Conservation (phyloP, 495 filamentous ascomycete species). For the Trichoderma reesei region DNA sequence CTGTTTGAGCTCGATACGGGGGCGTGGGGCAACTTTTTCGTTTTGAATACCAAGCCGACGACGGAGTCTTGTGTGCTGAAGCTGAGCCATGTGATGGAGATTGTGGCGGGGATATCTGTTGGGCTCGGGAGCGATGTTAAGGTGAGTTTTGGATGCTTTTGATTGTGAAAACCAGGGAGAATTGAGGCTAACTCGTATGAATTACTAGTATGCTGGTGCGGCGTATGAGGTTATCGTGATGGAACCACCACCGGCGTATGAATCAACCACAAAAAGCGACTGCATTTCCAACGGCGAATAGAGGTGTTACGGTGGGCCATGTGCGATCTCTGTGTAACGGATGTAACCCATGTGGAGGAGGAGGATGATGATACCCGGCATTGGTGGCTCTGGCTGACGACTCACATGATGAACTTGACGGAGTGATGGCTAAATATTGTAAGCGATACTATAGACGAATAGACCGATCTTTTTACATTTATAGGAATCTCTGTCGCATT, state of each 20-base stretch:
- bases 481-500: no score
- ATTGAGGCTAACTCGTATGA: background rate
- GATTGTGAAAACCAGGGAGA: background rate
- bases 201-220: background rate
- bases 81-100: background rate
- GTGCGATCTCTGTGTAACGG: background rate
- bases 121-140: background rate
- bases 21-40: conserved; percentile 1
- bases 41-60: background rate
- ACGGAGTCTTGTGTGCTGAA: background rate
- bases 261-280: background rate
- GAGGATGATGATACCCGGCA: background rate
- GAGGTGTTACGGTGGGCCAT: no score
- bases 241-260: background rate
- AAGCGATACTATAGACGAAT: background rate
- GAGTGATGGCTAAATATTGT: background rate
- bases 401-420: background rate
- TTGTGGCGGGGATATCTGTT: background rate
- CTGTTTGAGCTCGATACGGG: background rate
- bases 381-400: background rate
- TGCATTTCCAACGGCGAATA: no score
- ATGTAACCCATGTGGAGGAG: background rate
- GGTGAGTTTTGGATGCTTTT: background rate
- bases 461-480: background rate
- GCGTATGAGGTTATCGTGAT: conserved; percentile 1